These are phyloP conservation scores for Fraxinus velutina DNA, from an alignment of 305 asterid genomes.

Conservation along the genomic window DNA sequence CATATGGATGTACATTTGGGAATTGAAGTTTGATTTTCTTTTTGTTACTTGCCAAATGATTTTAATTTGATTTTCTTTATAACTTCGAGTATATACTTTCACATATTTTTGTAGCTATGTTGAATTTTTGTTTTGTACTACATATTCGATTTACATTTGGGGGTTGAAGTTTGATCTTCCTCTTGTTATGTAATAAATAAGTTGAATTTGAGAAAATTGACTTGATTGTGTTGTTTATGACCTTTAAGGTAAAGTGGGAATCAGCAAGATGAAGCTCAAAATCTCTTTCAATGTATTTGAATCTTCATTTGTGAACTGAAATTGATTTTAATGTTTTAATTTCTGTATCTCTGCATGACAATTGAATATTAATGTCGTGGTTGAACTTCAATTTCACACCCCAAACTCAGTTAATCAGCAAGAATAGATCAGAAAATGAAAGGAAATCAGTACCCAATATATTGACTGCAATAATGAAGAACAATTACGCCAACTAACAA, in stretches of 20 bases:
- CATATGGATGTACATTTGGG: background rate
- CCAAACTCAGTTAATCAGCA: no score
- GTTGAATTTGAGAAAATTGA: background rate
- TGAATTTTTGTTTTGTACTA: background rate
- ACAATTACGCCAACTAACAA: no score
- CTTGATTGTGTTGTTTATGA: background rate
- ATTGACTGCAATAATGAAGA: no score
- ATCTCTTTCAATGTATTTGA: background rate
- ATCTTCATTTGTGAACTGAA: background rate
- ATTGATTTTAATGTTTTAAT: background rate
- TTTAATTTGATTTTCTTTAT: background rate
- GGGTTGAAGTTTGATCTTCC: background rate
- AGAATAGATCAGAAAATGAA: no score
- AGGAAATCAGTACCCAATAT: no score
- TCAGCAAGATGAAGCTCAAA: background rate
- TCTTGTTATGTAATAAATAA: background rate
- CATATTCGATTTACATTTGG: background rate
- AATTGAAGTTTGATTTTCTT: background rate
- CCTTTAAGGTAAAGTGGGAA: background rate
- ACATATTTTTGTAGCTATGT: background rate
- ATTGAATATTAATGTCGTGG: background rate
- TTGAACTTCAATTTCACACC: no score
- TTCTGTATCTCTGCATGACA: background rate
- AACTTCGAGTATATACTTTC: background rate
- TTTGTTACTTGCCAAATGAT: background rate